Conservation (phyloP, 2,329 filamentous ascomycete genomes). For the Dactylellina parvicollis region DNA sequence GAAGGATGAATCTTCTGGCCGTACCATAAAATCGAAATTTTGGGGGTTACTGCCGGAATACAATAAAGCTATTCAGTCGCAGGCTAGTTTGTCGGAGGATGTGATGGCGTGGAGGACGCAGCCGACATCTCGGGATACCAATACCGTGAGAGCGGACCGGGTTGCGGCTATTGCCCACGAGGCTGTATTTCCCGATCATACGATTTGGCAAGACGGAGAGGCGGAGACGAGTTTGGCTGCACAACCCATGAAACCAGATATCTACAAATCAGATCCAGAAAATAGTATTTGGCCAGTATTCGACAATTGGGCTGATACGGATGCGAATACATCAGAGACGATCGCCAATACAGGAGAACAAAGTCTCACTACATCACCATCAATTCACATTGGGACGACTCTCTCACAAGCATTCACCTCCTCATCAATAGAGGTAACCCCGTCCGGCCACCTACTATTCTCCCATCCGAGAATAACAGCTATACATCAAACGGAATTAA, state of each 20-base stretch:
- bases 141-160: no score
- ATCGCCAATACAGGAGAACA: background rate
- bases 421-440: background rate
- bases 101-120: background rate
- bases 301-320: background rate
- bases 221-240: no score
- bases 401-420: background rate
- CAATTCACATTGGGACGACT: slow-evolving; percentile 6
- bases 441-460: background rate
- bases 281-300: no score
- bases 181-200: no score
- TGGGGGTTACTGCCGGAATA: slow-evolving; percentile 24
- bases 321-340: background rate
- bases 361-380: background rate
- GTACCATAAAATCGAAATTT: background rate
- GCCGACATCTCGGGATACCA: no score
- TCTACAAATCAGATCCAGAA: no score
- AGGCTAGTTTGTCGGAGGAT: background rate
- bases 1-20: no score
- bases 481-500: slow-evolving; percentile 3
- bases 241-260: no score
- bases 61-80: background rate
- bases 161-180: no score
- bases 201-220: no score
- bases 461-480: background rate